These are phyloP conservation scores for Salix koriyanagi DNA, from an alignment of 345 rosid species.

Conservation along the genomic window DNA sequence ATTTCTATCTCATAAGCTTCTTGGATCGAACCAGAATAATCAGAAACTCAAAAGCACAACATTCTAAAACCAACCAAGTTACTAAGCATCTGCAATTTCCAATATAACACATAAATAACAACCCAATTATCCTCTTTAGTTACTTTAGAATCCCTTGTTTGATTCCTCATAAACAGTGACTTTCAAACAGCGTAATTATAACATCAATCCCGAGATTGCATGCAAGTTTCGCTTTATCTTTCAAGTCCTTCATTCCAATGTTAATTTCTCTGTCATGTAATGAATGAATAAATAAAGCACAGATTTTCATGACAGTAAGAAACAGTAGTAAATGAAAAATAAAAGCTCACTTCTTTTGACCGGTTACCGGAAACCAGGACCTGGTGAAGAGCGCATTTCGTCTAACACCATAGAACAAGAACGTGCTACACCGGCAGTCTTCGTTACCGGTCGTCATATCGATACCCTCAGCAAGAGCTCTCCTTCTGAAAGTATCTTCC, in stretches of 20 bases:
- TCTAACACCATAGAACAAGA: slow-evolving; percentile 55
- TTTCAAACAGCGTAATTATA: background rate
- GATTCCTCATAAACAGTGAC: background rate
- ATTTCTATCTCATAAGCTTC: background rate
- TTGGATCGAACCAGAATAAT: background rate
- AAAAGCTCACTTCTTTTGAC: slow-evolving; percentile 49
- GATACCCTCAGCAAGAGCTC: slow-evolving; percentile 71
- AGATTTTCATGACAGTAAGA: background rate
- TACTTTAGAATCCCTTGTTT: background rate
- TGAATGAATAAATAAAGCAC: background rate
- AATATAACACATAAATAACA: background rate
- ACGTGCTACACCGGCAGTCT: slow-evolving; percentile 48
- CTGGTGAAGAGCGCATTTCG: slow-evolving; percentile 76
- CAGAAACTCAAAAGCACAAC: background rate
- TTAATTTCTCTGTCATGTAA: background rate
- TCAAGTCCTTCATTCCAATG: background rate
- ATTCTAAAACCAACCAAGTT: background rate
- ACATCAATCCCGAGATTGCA: background rate
- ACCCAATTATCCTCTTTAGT: background rate
- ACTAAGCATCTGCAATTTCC: background rate
- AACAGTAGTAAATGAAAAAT: background rate
- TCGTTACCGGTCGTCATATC: slow-evolving; percentile 48
- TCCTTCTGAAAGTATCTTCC: slow-evolving; percentile 78
- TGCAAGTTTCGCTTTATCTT: background rate
- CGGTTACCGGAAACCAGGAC: slow-evolving; percentile 76